A percentile compares a stretch with the other conserved stretches of the same genome.
Conservation (phyloP, 768 basidiomycete genomes). For the Phylloporus rhodoxanthus region DNA sequence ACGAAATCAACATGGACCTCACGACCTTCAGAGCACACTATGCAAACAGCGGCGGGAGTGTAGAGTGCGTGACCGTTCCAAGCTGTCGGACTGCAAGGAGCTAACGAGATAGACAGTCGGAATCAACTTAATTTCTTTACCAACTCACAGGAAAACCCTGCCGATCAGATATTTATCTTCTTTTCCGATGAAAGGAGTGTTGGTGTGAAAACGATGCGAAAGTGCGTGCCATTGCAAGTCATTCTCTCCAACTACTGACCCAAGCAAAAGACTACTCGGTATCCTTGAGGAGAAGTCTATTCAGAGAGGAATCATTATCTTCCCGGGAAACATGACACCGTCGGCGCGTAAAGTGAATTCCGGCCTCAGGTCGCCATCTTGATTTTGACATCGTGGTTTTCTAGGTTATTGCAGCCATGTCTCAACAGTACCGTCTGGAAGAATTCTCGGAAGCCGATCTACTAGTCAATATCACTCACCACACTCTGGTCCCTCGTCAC, state of each 20-base stretch:
- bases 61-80: conserved; percentile 63
- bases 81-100: conserved; percentile 1
- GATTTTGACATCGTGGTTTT: conserved; percentile 2
- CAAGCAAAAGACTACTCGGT: conserved; percentile 58
- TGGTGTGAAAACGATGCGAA: conserved; percentile 96
- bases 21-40: conserved; percentile 69
- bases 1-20: conserved; percentile 88
- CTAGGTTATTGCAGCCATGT: conserved; percentile 90
- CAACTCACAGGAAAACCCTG: conserved; percentile 55
- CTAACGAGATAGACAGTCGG: conserved; percentile 49
- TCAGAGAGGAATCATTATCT: conserved; percentile 88
- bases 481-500: conserved; percentile 90
- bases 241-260: conserved; percentile 8
- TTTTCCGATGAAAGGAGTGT: conserved; percentile 96
- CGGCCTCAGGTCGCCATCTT: background rate
- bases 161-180: conserved; percentile 86
- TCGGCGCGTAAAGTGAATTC: conserved; percentile 84
- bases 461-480: conserved; percentile 95
- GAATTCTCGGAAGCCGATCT: conserved; percentile 96
- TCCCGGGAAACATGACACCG: conserved; percentile 93
- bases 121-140: conserved; percentile 88
- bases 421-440: conserved; percentile 79
- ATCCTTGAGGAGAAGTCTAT: conserved; percentile 92
- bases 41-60: conserved; percentile 63
- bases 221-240: conserved; percentile 46